Base-by-base conservation (phyloP, 169 alveolate species). In the Plasmodium sp. region DNA sequence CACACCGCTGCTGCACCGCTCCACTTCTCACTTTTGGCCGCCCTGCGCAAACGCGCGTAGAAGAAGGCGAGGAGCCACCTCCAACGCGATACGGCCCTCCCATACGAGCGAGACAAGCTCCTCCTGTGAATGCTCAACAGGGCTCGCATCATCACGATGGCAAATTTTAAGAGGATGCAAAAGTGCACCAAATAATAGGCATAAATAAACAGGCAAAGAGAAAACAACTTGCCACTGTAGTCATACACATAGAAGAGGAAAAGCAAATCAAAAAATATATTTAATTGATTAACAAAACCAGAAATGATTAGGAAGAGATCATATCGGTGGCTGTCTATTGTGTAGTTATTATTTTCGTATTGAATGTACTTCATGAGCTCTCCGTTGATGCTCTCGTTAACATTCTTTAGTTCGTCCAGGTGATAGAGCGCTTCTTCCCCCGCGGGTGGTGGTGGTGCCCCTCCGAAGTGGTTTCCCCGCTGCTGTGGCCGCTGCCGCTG, bases 351-450 rank as follows among this genome's bases (percentile, higher is more conserved):
- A 56, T 90, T 90, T 31, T 90, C 94, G 72, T 80, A 90, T 54
- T 90, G 94, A 9, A 90, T 90, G 83, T 90, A 90, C 18, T 74
- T 90, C 72, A 90, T 58, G 36, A 90, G 72, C n/a, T 90, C 94
- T 16, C 5, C 58, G 67, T 90, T 90, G 14, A 90, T 62, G 72
- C 43, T 6, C 22, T 90, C 83, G 18, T 90, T 90, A 22, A 88
- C 83, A 43, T 90, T 36, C 41, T 74, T 90, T 33, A 90, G 51
- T 1, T 90, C 84, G 6, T 74, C 62, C 9, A 90, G 27, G 16
- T 27, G 33, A 36, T 90, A 90, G 33, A 34, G 34, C 33, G 58
- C 80, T 27, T 81, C 83, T 2, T 90, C 94, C 1, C 16, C 62
- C 62, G 6, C 27, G 22, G 62, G 62, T 12, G 62, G 62, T 16